These are phyloP conservation scores for Taxawa tesnikishii DNA, from an alignment of 2,329 filamentous ascomycete species.

Conservation along the genomic window DNA sequence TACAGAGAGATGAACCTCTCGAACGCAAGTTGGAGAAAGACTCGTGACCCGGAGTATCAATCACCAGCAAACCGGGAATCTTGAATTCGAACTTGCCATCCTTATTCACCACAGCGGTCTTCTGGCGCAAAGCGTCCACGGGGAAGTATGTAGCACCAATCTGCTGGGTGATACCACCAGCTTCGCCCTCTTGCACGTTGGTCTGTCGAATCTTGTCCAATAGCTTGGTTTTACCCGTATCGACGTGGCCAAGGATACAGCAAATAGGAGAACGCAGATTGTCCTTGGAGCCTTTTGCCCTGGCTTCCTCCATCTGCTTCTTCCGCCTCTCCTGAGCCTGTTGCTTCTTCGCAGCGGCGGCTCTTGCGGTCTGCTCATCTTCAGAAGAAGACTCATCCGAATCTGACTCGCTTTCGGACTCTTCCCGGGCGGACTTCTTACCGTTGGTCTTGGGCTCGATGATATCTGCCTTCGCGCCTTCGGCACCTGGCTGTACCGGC, in stretches of 20 bases:
- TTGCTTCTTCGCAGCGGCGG: constrained; percentile 71
- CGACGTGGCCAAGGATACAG: constrained; percentile 99
- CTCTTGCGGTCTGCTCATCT: constrained; percentile 34
- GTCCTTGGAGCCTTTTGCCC: constrained; percentile 84
- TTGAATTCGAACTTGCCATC: constrained; percentile 92
- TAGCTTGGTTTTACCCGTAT: constrained; percentile 99
- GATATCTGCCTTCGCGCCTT: constrained; percentile 14
- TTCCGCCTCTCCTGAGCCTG: constrained; percentile 81
- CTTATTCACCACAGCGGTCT: constrained; percentile 85
- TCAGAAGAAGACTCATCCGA: constrained; percentile 61
- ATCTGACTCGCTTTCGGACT: constrained; percentile 37
- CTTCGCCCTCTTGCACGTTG: constrained; percentile 97
- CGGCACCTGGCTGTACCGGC: constrained; percentile 15
- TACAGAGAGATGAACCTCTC: constrained; percentile 93
- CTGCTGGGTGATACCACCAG: constrained; percentile 98
- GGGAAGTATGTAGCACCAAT: constrained; percentile 99
- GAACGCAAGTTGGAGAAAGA: constrained; percentile 98
- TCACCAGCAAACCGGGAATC: constrained; percentile 89
- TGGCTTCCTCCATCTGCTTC: constrained; percentile 79
- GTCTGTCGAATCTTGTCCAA: constrained; percentile 97
- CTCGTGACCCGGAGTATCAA: constrained; percentile 98
- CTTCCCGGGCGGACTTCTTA: constrained; percentile 36
- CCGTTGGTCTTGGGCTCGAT: constrained; percentile 14
- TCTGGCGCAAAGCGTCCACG: constrained; percentile 79
- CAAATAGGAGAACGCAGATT: constrained; percentile 95